Percentiles rank a stretch among this genome's conserved stretches.
Evolutionary conservation across 495 filamentous ascomycete genomes (phyloP).

Genomic region (Daldinia bambusicola): DNA sequence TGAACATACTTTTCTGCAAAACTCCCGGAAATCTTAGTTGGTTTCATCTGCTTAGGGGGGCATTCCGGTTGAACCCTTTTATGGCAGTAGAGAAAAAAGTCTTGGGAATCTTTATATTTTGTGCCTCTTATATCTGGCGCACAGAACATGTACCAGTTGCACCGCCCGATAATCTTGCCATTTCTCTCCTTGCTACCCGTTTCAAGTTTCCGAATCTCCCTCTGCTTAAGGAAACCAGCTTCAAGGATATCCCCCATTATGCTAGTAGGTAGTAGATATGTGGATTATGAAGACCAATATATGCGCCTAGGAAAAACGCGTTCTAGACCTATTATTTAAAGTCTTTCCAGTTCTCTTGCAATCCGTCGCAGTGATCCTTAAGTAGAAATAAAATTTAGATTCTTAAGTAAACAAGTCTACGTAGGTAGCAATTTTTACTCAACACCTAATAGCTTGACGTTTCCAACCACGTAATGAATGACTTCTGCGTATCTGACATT

Average conservation of each 20-base stretch:
- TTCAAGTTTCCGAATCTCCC: slow-evolving; percentile 7
- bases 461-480: background rate
- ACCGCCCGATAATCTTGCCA: slow-evolving; percentile 23
- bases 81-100: slow-evolving; percentile 10
- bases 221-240: slow-evolving; percentile 10
- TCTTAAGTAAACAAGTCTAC: background rate
- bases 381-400: background rate
- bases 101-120: background rate
- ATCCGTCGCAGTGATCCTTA: background rate
- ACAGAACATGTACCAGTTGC: slow-evolving; percentile 41
- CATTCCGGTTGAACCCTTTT: slow-evolving; percentile 6
- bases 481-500: background rate
- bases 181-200: background rate
- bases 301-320: background rate
- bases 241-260: slow-evolving; percentile 14
- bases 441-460: background rate
- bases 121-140: slow-evolving; percentile 11
- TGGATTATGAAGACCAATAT: background rate
- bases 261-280: background rate
- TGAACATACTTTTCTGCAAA: slow-evolving; percentile 20
- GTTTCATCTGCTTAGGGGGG: slow-evolving; percentile 23
- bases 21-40: slow-evolving; percentile 3
- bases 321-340: background rate
- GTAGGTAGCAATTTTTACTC: background rate
- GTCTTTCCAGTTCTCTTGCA: background rate